phyloP scores from a whole-genome alignment of 2,329 filamentous ascomycete species.

The Aulographum hederae region DNA sequence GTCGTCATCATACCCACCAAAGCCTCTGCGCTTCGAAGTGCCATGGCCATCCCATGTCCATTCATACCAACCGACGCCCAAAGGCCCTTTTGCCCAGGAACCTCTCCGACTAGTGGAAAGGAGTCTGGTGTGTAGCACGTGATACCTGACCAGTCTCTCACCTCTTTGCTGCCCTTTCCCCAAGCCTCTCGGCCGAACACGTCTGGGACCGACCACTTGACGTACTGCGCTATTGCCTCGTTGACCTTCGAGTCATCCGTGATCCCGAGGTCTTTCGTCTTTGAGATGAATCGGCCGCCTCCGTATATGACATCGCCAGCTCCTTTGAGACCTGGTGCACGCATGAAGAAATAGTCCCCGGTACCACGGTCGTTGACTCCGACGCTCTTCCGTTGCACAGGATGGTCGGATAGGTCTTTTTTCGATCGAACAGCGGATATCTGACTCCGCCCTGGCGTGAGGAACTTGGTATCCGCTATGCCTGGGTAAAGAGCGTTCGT shows the following conservation, averaged over 20 bases:
- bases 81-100: constrained; percentile 20
- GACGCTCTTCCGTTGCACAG: constrained; percentile 9
- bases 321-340: constrained; percentile 9
- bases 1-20: too few species aligned
- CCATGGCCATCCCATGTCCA: too few species aligned
- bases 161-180: constrained; percentile 35
- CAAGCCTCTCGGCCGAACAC: constrained; percentile 20
- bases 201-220: too few species aligned
- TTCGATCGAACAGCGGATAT: constrained; percentile 24
- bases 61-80: too few species aligned
- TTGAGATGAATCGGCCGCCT: constrained; percentile 8
- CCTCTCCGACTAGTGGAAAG: constrained; percentile 32
- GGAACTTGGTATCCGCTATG: constrained; percentile 23
- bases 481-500: constrained; percentile 25
- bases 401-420: constrained; percentile 9
- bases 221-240: constrained; percentile 9
- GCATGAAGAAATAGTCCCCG: constrained; percentile 20
- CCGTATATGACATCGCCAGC: constrained; percentile 15
- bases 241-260: constrained; percentile 12
- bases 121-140: constrained; percentile 38
- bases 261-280: too few species aligned
- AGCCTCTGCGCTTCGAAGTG: too few species aligned
- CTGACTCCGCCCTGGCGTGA: constrained; percentile 33
- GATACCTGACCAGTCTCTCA: too few species aligned
- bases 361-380: constrained; percentile 12